phyloP scores from a whole-genome alignment of 164 flowering plant genomes.

The Macadamia integrifolia region DNA sequence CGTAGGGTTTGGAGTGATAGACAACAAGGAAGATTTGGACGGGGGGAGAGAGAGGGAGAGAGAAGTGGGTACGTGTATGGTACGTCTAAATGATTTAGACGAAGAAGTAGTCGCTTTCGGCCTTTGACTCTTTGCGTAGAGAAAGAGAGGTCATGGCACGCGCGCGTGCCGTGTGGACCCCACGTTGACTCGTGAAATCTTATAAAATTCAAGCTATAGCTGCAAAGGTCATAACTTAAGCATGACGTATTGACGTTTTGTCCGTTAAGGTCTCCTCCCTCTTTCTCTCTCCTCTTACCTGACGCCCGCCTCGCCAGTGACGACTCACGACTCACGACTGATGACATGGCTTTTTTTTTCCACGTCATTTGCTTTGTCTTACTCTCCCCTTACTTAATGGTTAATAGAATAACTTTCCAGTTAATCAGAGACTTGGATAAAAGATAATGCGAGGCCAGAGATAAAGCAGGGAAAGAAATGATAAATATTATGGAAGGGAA shows the following conservation, averaged over 20 bases:
- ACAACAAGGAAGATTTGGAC: no score
- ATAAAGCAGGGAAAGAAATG: no score
- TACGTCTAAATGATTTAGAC: background rate
- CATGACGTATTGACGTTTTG: conserved; percentile 7
- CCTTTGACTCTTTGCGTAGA: conserved; percentile 17
- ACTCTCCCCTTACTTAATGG: no score
- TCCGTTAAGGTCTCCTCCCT: background rate
- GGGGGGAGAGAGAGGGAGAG: background rate
- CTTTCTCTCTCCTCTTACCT: background rate
- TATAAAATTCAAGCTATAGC: no score
- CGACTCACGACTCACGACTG: no score
- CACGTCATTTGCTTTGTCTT: no score
- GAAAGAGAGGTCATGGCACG: conserved; percentile 24
- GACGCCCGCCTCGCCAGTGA: background rate
- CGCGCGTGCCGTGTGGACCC: conserved; percentile 30
- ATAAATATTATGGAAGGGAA: no score
- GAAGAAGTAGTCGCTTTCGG: background rate
- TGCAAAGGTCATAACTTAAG: conserved; percentile 9
- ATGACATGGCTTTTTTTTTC: no score
- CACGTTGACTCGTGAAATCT: conserved; percentile 14
- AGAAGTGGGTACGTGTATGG: conserved; percentile 3
- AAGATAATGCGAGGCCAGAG: no score
- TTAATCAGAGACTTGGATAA: no score
- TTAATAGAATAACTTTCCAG: no score
- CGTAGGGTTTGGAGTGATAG: no score